These are phyloP conservation scores for Rubia occidens DNA, from an alignment of 305 asterid genomes.

Conservation along the genomic window DNA sequence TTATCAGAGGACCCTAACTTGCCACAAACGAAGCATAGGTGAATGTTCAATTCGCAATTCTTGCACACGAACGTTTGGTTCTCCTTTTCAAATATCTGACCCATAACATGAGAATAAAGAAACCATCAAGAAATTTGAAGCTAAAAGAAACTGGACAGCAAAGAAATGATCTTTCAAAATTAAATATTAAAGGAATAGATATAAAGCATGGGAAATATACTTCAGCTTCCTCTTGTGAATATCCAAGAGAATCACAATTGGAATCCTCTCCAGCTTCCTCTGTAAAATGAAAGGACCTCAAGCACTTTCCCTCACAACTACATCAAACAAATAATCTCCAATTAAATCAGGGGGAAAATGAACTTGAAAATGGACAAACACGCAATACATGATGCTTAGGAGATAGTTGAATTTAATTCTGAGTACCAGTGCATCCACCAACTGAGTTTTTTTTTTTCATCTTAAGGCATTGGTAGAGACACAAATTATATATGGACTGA, in stretches of 20 bases:
- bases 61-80: slow-evolving; percentile 31
- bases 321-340: slow-evolving; percentile 5
- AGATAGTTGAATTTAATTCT: not conserved
- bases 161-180: slow-evolving; percentile 6
- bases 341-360: not conserved
- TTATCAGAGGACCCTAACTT: slow-evolving; percentile 80
- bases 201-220: slow-evolving; percentile 30
- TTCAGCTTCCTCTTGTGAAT: slow-evolving; percentile 37
- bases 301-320: slow-evolving; percentile 87
- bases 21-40: slow-evolving; percentile 83
- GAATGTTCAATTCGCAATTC: slow-evolving; percentile 62
- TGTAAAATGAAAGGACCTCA: slow-evolving; percentile 84
- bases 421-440: not conserved
- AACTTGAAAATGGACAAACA: not conserved
- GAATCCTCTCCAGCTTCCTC: slow-evolving; percentile 48
- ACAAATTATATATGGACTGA: not conserved
- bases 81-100: slow-evolving; percentile 5
- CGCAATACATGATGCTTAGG: not conserved
- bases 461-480: not conserved
- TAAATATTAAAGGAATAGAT: slow-evolving; percentile 1
- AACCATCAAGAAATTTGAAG: slow-evolving; percentile 27
- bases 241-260: slow-evolving; percentile 51
- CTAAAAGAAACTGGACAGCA: slow-evolving; percentile 19
- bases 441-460: not conserved
- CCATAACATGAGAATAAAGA: slow-evolving; percentile 8